phyloP scores from a whole-genome alignment of 306 rosid species.

The Prunus padus region DNA sequence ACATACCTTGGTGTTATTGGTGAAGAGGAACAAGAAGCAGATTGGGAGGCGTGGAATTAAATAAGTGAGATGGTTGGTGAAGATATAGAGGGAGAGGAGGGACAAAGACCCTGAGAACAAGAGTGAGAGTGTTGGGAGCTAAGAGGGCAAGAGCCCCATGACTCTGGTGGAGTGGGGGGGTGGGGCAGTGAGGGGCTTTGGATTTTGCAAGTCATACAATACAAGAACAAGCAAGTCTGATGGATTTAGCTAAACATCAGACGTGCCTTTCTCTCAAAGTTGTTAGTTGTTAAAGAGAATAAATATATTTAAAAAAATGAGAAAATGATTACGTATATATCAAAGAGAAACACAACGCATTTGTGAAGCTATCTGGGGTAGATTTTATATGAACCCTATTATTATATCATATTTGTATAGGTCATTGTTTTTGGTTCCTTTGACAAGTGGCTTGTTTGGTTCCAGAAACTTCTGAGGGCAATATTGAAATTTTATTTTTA shows the following conservation, averaged over 20 bases:
- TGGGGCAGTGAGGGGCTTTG: conserved; percentile 2
- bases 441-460: conserved; percentile 2
- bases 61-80: conserved; percentile 7
- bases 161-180: not conserved
- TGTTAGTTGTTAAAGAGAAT: conserved; percentile 28
- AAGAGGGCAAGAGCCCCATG: conserved; percentile 29
- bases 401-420: not conserved
- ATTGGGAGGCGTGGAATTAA: conserved; percentile 2
- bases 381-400: not conserved
- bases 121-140: conserved; percentile 5
- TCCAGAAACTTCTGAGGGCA: too few species aligned
- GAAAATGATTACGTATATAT: conserved; percentile 31
- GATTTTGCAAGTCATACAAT: conserved; percentile 6
- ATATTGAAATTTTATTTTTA: too few species aligned
- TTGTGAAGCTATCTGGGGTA: conserved; percentile 47
- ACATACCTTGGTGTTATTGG: conserved; percentile 11
- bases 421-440: not conserved
- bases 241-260: conserved; percentile 23
- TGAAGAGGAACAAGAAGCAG: conserved; percentile 14
- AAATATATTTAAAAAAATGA: not conserved
- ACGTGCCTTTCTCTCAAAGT: conserved; percentile 44
- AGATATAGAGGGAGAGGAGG: conserved; percentile 2
- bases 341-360: conserved; percentile 14
- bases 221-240: conserved; percentile 16
- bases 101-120: conserved; percentile 1